Evolutionary conservation across 306 rosid genomes (phyloP).

Genomic region (Dalbergia cochinchinensis): DNA sequence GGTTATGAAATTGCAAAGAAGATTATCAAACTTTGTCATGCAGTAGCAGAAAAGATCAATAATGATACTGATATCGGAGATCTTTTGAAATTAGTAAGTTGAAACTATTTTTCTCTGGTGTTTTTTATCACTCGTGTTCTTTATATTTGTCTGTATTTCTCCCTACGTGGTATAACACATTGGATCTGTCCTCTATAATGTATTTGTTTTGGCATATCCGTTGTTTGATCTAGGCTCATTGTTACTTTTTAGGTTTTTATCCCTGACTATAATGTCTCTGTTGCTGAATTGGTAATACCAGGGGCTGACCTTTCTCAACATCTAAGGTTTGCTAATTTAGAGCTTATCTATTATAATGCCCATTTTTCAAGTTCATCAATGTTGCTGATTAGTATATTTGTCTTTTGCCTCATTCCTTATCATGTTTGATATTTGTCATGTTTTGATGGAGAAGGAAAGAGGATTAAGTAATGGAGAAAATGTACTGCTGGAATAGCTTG

Average conservation of each 20-base stretch:
- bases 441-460: conserved; percentile 16
- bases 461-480: background rate
- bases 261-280: conserved; percentile 81
- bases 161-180: background rate
- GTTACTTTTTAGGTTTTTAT: conserved; percentile 66
- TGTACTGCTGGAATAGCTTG: conserved; percentile 13
- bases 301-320: conserved; percentile 87
- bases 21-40: conserved; percentile 77
- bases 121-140: conserved; percentile 29
- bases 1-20: conserved; percentile 79
- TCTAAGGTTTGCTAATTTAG: conserved; percentile 60
- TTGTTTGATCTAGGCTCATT: conserved; percentile 40
- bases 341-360: conserved; percentile 13
- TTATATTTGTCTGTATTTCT: conserved; percentile 38
- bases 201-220: conserved; percentile 10
- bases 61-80: conserved; percentile 70
- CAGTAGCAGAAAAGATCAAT: conserved; percentile 71
- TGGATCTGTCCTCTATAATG: conserved; percentile 28
- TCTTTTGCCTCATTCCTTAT: conserved; percentile 23
- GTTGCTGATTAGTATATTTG: conserved; percentile 33
- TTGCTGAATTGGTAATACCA: conserved; percentile 82
- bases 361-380: conserved; percentile 8
- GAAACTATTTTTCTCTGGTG: background rate
- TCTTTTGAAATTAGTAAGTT: conserved; percentile 68
- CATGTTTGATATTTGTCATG: conserved; percentile 31